phyloP scores from a whole-genome alignment of 1,284 basidiomycete genomes.

The Pyrrhoderma lamaoense region DNA sequence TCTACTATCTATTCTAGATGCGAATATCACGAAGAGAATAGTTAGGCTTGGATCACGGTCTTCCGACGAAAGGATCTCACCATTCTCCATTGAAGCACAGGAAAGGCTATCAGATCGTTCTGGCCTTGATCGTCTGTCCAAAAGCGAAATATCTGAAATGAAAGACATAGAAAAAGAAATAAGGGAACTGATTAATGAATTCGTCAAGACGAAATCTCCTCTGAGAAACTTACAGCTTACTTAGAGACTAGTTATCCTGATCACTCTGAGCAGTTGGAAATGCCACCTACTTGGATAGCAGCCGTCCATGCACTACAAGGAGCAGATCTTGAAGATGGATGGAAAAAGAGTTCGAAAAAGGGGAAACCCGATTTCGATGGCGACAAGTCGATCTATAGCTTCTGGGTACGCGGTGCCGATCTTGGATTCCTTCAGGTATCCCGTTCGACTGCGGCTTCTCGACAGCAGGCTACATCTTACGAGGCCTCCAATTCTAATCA shows the following conservation, averaged over 20 bases:
- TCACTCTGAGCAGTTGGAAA: too few species aligned
- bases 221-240: not conserved
- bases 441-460: too few species aligned
- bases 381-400: slow-evolving; percentile 36
- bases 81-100: slow-evolving; percentile 50
- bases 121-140: slow-evolving; percentile 28
- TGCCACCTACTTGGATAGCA: too few species aligned
- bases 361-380: too few species aligned
- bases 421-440: slow-evolving; percentile 31
- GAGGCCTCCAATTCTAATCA: not conserved
- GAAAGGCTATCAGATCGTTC: slow-evolving; percentile 40
- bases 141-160: slow-evolving; percentile 31
- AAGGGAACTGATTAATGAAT: slow-evolving; percentile 35
- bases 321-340: slow-evolving; percentile 1
- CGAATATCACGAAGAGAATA: slow-evolving; percentile 50
- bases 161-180: slow-evolving; percentile 42
- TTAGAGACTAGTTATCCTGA: too few species aligned
- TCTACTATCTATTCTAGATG: slow-evolving; percentile 52
- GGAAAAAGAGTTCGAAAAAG: slow-evolving; percentile 4
- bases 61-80: slow-evolving; percentile 48
- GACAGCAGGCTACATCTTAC: too few species aligned
- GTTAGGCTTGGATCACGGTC: slow-evolving; percentile 58
- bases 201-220: slow-evolving; percentile 27
- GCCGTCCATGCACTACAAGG: not conserved
- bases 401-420: slow-evolving; percentile 39